Base-by-base conservation (phyloP, 2,329 filamentous ascomycete genomes). In the Arachnomyces sp. region DNA sequence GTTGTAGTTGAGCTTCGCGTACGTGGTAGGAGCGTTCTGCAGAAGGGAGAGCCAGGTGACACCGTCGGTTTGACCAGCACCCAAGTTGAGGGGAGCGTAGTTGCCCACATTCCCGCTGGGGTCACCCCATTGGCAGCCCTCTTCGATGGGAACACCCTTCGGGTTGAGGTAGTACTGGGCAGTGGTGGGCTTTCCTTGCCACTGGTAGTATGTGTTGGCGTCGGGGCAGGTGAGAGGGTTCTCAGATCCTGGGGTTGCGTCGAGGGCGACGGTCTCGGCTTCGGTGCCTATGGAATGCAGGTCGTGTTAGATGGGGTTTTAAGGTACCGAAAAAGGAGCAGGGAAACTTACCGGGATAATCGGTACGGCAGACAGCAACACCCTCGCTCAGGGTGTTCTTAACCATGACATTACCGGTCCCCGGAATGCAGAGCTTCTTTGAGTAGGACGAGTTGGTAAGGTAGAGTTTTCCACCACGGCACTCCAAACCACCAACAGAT, bases 161-260 rank as follows among this genome's bases (percentile, higher is more conserved):
- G 84, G 84, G 76, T 96, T 96, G 66, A 96, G 76, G 61, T 98
- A 98, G 76, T 94, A 96, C 68, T 96, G 92, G 33, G 89, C 89
- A 35, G 86, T 89, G 38, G 92, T 96, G 37, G 68, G 54, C 61
- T 75, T 74, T 53, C 76, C 76, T 55, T 85, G 52, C 85, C 86
- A 94, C 46, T 72, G 66, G 71, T 88, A 96, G 72, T 90, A 94
- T 37, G 68, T 72, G 36, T 61, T 59, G 44, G 81, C 78, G 49
- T 82, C 67, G 34, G 90, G 84, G 71, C 86, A 90, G 58, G 84
- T 86, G 49, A 98, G 67, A 28, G 71, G 65, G 45, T 77, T 67
- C 17, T 66, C 73, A 36, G 65, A 55, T 43, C 84, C 84, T 38
- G 83, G 66, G 4, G 63, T 49, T 32, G 82, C 72, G 43, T 77